A percentile compares a stretch with the other conserved stretches of the same genome.
phyloP scores from a whole-genome alignment of 2,329 filamentous ascomycete species.

The Xylaria polymorpha region DNA sequence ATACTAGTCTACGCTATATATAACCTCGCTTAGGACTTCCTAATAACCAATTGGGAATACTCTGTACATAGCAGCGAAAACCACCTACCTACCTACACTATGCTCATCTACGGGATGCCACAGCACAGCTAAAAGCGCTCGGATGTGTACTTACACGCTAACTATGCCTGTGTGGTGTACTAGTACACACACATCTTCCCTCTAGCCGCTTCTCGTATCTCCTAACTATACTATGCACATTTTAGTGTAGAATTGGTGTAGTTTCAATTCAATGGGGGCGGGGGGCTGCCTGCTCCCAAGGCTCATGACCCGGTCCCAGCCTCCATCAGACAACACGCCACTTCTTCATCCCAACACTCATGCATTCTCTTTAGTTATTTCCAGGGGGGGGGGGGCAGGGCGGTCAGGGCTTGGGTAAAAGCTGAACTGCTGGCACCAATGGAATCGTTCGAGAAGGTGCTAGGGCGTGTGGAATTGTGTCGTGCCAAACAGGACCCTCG shows the following conservation, averaged over 20 bases:
- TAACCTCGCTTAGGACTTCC: neutral
- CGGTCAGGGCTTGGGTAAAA: neutral
- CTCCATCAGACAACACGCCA: slow-evolving; percentile 11
- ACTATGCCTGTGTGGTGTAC: neutral
- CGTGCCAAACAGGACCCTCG: neutral
- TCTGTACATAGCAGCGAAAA: too few relatives aligned
- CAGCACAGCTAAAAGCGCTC: neutral
- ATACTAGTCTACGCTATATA: neutral
- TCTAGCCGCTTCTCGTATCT: neutral
- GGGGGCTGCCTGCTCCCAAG: neutral
- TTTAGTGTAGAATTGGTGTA: neutral
- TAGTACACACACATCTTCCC: neutral
- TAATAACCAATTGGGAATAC: slow-evolving; percentile 3
- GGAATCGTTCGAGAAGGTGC: slow-evolving; percentile 27
- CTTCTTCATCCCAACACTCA: neutral
- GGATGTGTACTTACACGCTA: neutral
- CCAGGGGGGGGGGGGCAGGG: neutral
- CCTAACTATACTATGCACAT: neutral
- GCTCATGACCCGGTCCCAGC: neutral
- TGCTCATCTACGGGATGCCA: too few relatives aligned
- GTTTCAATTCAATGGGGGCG: neutral
- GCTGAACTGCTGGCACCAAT: neutral
- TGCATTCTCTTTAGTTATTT: neutral
- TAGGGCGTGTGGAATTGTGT: neutral
- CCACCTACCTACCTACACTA: too few relatives aligned